A percentile compares a stretch with the other conserved stretches of the same genome.
These are phyloP conservation scores for Sutorius australiensis DNA, from an alignment of 768 basidiomycete species.

Conservation along the genomic window DNA sequence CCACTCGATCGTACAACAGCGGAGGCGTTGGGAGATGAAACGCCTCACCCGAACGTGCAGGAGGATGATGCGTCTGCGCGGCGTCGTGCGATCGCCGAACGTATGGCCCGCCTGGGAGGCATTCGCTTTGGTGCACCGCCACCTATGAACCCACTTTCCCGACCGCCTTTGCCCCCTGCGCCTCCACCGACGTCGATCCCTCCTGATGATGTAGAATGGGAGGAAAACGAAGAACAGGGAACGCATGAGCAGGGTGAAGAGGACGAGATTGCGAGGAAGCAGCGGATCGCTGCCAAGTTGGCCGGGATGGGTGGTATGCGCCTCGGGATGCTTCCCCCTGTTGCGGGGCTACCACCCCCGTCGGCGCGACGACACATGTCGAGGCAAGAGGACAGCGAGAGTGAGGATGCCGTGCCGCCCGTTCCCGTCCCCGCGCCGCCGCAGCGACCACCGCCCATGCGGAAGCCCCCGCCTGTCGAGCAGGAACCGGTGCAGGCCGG, in stretches of 20 bases:
- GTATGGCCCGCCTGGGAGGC: slow-evolving; percentile 92
- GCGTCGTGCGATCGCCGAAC: slow-evolving; percentile 76
- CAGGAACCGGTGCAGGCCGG: slow-evolving; percentile 33
- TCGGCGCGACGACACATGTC: slow-evolving; percentile 13
- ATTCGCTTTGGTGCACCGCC: slow-evolving; percentile 77
- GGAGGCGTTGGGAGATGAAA: slow-evolving; percentile 4
- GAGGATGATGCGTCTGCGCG: slow-evolving; percentile 50
- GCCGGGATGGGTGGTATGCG: slow-evolving; percentile 56
- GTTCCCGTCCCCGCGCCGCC: slow-evolving; percentile 33
- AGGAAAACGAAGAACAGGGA: slow-evolving; percentile 13
- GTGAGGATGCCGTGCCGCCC: slow-evolving; percentile 21
- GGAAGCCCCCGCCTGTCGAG: slow-evolving; percentile 22
- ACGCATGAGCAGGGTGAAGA: slow-evolving; percentile 40
- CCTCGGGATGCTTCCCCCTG: slow-evolving; percentile 49
- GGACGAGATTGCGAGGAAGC: slow-evolving; percentile 55
- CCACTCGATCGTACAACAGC: slow-evolving; percentile 5
- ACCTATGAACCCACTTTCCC: slow-evolving; percentile 32
- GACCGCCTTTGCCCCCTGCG: slow-evolving; percentile 36
- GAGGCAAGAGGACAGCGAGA: slow-evolving; percentile 30
- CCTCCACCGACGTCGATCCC: slow-evolving; percentile 36
- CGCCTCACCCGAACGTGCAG: slow-evolving; percentile 15
- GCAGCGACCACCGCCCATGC: slow-evolving; percentile 28
- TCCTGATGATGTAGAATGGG: slow-evolving; percentile 21
- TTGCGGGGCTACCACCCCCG: slow-evolving; percentile 14
- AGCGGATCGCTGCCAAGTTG: slow-evolving; percentile 52